phyloP scores from a whole-genome alignment of 2,329 filamentous ascomycete genomes.

The Drechmeria coniospora region DNA sequence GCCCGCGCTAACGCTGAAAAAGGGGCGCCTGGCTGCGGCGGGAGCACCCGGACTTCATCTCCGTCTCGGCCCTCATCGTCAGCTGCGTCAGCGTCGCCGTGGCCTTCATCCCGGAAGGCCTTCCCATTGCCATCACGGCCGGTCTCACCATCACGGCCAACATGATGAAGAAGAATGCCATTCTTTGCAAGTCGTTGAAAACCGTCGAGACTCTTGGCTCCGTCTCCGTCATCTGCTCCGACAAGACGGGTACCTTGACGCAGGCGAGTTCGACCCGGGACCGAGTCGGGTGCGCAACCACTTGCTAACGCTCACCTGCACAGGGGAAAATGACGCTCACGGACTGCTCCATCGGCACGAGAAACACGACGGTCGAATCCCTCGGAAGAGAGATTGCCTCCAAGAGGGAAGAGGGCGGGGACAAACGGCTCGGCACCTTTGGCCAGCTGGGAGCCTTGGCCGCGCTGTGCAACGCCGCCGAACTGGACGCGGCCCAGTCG shows the following conservation, averaged over 20 bases:
- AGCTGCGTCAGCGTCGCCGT: constrained; percentile 57
- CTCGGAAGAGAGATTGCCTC: constrained; percentile 25
- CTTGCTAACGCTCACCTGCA: too few relatives aligned
- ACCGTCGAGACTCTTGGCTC: constrained; percentile 63
- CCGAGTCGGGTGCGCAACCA: too few relatives aligned
- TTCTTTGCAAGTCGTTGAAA: constrained; percentile 66
- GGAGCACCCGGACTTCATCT: constrained; percentile 54
- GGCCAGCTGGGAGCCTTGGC: constrained; percentile 44
- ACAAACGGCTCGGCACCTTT: constrained; percentile 23
- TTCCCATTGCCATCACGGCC: constrained; percentile 54
- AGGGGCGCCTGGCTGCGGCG: constrained; percentile 57
- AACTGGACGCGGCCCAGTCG: constrained; percentile 53
- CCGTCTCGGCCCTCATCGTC: constrained; percentile 56
- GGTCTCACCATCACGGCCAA: constrained; percentile 63
- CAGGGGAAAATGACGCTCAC: constrained; percentile 63
- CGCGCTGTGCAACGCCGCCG: constrained; percentile 58
- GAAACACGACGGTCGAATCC: constrained; percentile 33
- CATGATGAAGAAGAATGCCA: constrained; percentile 61
- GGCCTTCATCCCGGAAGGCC: constrained; percentile 61
- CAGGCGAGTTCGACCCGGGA: constrained; percentile 19
- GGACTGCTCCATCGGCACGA: constrained; percentile 43
- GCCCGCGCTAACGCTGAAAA: not conserved
- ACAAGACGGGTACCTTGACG: constrained; percentile 61
- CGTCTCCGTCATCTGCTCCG: constrained; percentile 59
- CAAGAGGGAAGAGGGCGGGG: constrained; percentile 9